Base-by-base conservation (phyloP, 2,329 filamentous ascomycete species). In the Cercospora canescens region DNA sequence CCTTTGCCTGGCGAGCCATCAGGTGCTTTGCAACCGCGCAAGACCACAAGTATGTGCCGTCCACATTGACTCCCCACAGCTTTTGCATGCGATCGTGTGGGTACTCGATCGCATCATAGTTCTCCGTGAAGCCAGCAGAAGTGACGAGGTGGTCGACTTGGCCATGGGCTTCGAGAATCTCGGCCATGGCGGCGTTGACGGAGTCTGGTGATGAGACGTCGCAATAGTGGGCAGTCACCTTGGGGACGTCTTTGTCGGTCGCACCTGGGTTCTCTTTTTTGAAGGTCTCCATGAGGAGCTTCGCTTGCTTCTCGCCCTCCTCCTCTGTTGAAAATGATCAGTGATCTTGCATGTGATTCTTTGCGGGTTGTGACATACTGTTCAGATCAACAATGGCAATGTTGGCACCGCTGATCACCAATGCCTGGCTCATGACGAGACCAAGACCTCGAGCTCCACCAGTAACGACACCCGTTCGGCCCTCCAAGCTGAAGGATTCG, bases 91-190 rank as follows among this genome's bases (percentile, higher is more conserved):
- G 91, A 73, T 97, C 93, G 72, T 94, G 88, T 0, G 94, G 94
- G 81, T 98, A 98, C 72, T 89, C 89, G 74, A 94, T 91, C 55
- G 94, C 94, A 74, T 96, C 91, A 76, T 93, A 96, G 83, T 97
- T 97, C 83, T 97, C 94, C 14, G 92, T 95, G 82, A 98, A 97
- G 54, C 94, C 94, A 58, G 94, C 94, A n/a, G 93, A 96, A 28
- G 94, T 97, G 74, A 98, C 94, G 28, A 98, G 86, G 80, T 92
- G 90, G 81, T 97, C 93, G 73, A 97, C 93, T 79, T 91, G 90
- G 79, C 90, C 89, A 77, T 97, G 94, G 66, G 85, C 80, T 5
- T 52, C 60, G 59, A 94, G 77, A 71, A 94, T 86, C 67, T 93
- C 90, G 39, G 84, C 82, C 71, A 97, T 85, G 72, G 91, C 91